Evolutionary conservation across 225 moss, liverwort and hornwort species (phyloP).

Genomic region (Sphagnum contortum): DNA sequence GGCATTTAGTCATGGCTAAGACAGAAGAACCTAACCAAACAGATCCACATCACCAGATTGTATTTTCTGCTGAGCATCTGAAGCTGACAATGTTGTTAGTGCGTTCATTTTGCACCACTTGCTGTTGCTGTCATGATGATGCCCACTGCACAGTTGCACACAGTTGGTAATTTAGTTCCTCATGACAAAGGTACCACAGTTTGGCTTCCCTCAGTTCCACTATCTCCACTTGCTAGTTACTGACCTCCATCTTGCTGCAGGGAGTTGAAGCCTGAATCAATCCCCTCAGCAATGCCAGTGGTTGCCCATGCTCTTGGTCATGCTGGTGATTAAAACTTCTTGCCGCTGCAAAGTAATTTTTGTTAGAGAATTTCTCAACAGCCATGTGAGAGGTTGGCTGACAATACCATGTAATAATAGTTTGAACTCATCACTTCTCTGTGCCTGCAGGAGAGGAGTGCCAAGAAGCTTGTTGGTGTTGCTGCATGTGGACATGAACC

Average conservation of each 20-base stretch:
- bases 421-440: too few relatives aligned
- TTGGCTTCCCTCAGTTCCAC: slow-evolving; percentile 41
- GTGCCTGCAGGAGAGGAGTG: too few relatives aligned
- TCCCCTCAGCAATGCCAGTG: slow-evolving; percentile 48
- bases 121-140: slow-evolving; percentile 37
- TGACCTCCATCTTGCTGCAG: slow-evolving; percentile 25
- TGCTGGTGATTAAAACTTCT: slow-evolving; percentile 31
- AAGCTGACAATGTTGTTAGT: slow-evolving; percentile 26
- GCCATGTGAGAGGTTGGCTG: slow-evolving; percentile 20
- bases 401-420: too few relatives aligned
- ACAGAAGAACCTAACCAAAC: slow-evolving; percentile 93
- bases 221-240: slow-evolving; percentile 27
- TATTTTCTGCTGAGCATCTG: slow-evolving; percentile 41
- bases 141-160: slow-evolving; percentile 42
- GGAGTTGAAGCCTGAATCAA: slow-evolving; percentile 30
- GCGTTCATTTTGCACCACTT: slow-evolving; percentile 10
- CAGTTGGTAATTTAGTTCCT: slow-evolving; percentile 47
- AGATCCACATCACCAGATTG: slow-evolving; percentile 87
- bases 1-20: slow-evolving; percentile 59
- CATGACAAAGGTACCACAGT: slow-evolving; percentile 49
- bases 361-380: slow-evolving; percentile 21
- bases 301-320: slow-evolving; percentile 44
- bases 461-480: slow-evolving; percentile 20
- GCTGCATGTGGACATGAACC: slow-evolving; percentile 14
- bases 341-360: slow-evolving; percentile 29